Evolutionary conservation across 306 rosid genomes (phyloP).

Genomic region (Vachellia collinsii): DNA sequence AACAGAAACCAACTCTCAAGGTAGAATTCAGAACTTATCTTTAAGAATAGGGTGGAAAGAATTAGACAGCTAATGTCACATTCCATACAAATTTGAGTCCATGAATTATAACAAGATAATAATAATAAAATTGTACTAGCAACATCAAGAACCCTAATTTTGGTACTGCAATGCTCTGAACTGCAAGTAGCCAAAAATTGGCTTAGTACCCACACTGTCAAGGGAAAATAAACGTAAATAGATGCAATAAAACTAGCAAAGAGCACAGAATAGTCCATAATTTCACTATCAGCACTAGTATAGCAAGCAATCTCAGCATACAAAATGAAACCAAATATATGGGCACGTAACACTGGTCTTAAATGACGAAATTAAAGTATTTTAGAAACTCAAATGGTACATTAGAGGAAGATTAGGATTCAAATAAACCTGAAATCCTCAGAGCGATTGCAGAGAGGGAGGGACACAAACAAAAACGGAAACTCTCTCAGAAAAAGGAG

Average conservation of each 20-base stretch:
- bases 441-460: constrained; percentile 1
- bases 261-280: neutral
- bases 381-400: neutral
- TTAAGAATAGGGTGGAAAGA: neutral
- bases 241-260: neutral
- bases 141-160: constrained; percentile 31
- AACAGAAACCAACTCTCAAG: neutral
- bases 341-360: neutral
- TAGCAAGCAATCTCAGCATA: neutral
- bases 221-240: neutral
- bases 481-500: neutral
- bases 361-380: neutral
- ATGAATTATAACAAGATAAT: constrained; percentile 2
- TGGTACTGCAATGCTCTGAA: neutral
- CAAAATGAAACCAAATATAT: neutral
- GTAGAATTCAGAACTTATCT: neutral
- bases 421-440: constrained; percentile 16
- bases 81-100: neutral
- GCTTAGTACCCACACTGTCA: neutral
- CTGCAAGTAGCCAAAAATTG: neutral
- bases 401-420: neutral
- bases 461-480: neutral
- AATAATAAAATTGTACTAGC: neutral
- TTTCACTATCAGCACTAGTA: constrained; percentile 7
- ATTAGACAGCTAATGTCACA: neutral